Evolutionary conservation across 1,284 basidiomycete genomes (phyloP).

Genomic region (Cutaneotrichosporon sp.): DNA sequence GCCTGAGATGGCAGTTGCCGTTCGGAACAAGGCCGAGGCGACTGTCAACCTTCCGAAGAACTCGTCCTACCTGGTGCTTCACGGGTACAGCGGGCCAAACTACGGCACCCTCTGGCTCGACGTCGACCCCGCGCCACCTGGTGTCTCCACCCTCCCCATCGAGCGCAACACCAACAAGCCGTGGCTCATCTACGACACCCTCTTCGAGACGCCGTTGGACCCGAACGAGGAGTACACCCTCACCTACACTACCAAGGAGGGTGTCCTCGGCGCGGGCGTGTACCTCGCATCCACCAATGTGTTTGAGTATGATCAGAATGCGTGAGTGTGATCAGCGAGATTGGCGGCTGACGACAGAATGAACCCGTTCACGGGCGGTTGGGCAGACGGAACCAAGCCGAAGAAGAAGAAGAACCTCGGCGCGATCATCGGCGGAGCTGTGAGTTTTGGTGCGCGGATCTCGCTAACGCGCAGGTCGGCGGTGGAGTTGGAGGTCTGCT

Average conservation of each 20-base stretch:
- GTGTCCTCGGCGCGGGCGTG: background rate
- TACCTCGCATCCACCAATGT: constrained; percentile 1
- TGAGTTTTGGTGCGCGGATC: background rate
- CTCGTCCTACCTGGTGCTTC: background rate
- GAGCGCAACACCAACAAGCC: constrained; percentile 3
- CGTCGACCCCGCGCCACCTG: background rate
- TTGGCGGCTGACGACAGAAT: background rate
- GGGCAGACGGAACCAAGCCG: background rate
- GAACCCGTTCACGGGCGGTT: background rate
- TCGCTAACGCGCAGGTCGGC: constrained; percentile 1
- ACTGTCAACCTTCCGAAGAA: constrained; percentile 2
- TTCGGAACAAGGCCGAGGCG: background rate
- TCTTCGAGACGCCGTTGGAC: background rate
- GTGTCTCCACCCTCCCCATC: constrained; percentile 1
- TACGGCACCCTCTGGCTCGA: background rate
- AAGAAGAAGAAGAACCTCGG: background rate
- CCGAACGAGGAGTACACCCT: background rate
- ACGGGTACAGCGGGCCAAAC: constrained; percentile 2
- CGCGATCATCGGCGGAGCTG: background rate
- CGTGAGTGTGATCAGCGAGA: background rate
- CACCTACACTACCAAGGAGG: background rate
- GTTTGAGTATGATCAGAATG: background rate
- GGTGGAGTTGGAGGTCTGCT: background rate
- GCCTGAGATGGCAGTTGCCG: background rate
- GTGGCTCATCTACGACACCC: background rate